Base-by-base conservation (phyloP, 257 asterid species). In the Solanum pimpinellifolium region DNA sequence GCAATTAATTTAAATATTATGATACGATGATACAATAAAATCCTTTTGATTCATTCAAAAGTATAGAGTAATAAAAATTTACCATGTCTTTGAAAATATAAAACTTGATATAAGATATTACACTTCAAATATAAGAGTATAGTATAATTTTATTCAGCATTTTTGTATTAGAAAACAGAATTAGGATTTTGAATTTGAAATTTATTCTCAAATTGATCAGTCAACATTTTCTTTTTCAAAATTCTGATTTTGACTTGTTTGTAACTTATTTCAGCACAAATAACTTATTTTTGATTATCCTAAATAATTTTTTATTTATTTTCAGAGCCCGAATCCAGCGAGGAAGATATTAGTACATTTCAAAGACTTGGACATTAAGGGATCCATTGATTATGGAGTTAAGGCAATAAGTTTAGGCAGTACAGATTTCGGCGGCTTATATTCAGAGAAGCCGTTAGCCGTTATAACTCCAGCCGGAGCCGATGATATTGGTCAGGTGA, bases 381-480 rank as follows among this genome's bases (percentile, higher is more conserved):
- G 93, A 73, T 84, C 72, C 29, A 86, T 90, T 12, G 95, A 95
- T 21, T 91, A 84, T 85, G 84, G 88, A 72, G 82, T 91, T 9
- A 46, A 2, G 13, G 44, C 82, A 16, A 37, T 88, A 11, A 87
- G 75, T 37, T 46, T 86, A 59, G 90, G 93, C 92, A 91, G 91
- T 23, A 91, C 81, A 72, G 98, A 97, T 47, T 97, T 97, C 90
- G 99, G 99, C 85, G 98, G 98, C 88, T 41, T 93, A 68, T 92
- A 90, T 29, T 80, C 85, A 27, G 87, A 92, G 10, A 90, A 89
- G 73, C 98, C 99, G 29, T 68, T 94, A 2, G 98, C 98, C 47
- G 94, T 97, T 70, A 49, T 97, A 14, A 84, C 85, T 1, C 98
- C 98, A 0, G 75, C 91, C 82, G 88, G 68, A 74, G 85, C 86